Evolutionary conservation across 257 asterid species (phyloP).

Genomic region (Cordia subcordata): DNA sequence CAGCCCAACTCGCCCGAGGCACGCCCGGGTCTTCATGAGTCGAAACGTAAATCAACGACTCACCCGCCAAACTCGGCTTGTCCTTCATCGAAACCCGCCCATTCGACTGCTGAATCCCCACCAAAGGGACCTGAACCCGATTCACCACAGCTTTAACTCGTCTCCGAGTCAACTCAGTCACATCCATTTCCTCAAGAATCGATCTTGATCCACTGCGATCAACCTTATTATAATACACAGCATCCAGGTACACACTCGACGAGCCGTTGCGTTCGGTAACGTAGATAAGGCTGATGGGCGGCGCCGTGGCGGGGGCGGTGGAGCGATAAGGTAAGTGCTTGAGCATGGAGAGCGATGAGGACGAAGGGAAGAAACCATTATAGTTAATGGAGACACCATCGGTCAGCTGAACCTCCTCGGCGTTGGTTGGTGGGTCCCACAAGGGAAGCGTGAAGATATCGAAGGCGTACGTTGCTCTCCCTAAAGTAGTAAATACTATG

Average conservation of each 20-base stretch:
- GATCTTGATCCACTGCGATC: conserved; percentile 25
- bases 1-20: conserved; percentile 83
- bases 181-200: conserved; percentile 20
- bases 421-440: conserved; percentile 7
- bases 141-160: neutral
- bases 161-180: conserved; percentile 9
- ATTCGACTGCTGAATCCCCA: conserved; percentile 30
- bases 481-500: conserved; percentile 58
- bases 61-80: conserved; percentile 62
- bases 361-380: conserved; percentile 64
- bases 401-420: conserved; percentile 52
- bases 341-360: conserved; percentile 36
- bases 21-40: conserved; percentile 72
- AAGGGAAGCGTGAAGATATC: conserved; percentile 57
- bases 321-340: conserved; percentile 16
- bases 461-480: conserved; percentile 66
- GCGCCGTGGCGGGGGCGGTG: conserved; percentile 3
- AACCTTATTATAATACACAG: conserved; percentile 14
- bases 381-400: conserved; percentile 75
- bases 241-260: conserved; percentile 48
- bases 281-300: conserved; percentile 42
- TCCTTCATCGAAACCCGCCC: conserved; percentile 71
- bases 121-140: conserved; percentile 51
- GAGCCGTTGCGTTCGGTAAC: conserved; percentile 79
- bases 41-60: conserved; percentile 60